These are phyloP conservation scores for Aspergillus flavus DNA, from an alignment of 2,329 filamentous ascomycete genomes.

Conservation along the genomic window DNA sequence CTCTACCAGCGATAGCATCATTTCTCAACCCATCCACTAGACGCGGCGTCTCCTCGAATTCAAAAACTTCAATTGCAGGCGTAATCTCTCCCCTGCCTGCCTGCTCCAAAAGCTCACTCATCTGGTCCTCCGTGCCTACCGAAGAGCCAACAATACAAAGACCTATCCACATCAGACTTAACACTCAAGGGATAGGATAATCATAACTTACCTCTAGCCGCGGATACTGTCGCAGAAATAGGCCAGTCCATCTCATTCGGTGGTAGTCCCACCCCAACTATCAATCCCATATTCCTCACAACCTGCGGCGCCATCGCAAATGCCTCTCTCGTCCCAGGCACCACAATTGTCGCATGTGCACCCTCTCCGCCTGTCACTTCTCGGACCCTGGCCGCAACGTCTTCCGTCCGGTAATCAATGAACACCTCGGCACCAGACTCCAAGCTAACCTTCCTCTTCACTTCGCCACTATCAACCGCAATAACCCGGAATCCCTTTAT, in stretches of 20 bases:
- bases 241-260: not conserved
- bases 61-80: not conserved
- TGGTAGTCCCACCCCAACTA: not conserved
- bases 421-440: not conserved
- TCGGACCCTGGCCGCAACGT: not conserved
- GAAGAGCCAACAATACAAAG: not conserved
- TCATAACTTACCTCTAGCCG: not conserved
- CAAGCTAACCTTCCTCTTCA: not conserved
- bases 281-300: not conserved
- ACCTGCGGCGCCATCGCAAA: not conserved
- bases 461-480: not conserved
- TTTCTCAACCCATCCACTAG: not conserved
- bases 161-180: not conserved
- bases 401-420: not conserved
- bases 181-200: rapidly evolving
- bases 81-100: not conserved
- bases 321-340: not conserved
- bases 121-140: not conserved
- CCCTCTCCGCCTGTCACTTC: not conserved
- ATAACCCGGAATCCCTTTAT: not conserved
- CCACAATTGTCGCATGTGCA: not conserved
- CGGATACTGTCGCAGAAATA: not conserved
- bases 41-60: not conserved
- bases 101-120: not conserved
- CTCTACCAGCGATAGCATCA: not conserved